Base-by-base conservation (phyloP, 2,329 filamentous ascomycete genomes). In the Cladosporium sp. region DNA sequence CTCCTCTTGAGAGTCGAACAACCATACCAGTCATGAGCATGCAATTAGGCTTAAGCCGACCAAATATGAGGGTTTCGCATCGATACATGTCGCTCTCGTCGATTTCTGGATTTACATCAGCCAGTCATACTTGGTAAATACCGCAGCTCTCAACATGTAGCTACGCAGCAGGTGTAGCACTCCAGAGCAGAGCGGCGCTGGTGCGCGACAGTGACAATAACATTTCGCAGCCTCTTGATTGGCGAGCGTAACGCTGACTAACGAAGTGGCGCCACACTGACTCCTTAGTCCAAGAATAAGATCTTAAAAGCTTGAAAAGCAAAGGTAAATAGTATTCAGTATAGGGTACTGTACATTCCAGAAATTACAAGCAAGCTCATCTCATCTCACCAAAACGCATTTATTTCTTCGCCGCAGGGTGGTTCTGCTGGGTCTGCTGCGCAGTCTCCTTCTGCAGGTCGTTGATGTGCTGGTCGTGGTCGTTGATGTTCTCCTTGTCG, bases 401-500 rank as follows among this genome's bases (percentile, higher is more conserved):
- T 34, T 56, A 63, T 54, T 63, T 63, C 63, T 65, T 65, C 25
- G 30, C 56, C 6, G 39, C 32, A 8, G 51, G 53, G 36, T 65
- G 43, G 13, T 75, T 78, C 68, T 79, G 74, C 71, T 82, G 75
- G 5, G 75, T 74, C 73, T 80, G 75, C 67, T 76, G 70, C 66
- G 75, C 76, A 2, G 77, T 79, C 73, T 82, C 71, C 71, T 81
- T 73, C 70, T 83, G 81, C 68, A 83, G 65, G 21, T 81, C 75
- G 69, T 77, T 72, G 66, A 82, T 81, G 66, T 81, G 79, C 54
- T 74, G 67, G 14, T 74, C 76, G 63, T 81, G 79, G 65, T 81
- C 76, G 16, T 75, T 46, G n/a, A 82, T 78, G 61, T 80, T 66
- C 66, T 81, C 72, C 61, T 72, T 74, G 63, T 83, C 80, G 3